phyloP scores from a whole-genome alignment of 192 early-diverging fungal species.

The Coemansia guatemalensis region DNA sequence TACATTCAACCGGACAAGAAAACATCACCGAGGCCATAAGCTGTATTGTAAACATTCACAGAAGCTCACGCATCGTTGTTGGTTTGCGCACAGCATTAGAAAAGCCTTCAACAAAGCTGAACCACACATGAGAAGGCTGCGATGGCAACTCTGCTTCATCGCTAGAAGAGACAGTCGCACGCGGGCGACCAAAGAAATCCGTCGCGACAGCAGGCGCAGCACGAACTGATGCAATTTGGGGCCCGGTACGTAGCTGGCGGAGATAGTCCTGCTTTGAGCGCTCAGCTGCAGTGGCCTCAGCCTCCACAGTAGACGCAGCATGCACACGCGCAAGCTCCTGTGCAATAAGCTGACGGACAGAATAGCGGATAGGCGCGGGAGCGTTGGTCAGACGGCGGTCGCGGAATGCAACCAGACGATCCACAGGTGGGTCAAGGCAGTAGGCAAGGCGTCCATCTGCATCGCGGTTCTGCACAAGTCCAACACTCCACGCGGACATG shows the following conservation, averaged over 20 bases:
- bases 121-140: conserved; percentile 52
- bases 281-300: conserved; percentile 11
- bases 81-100: conserved; percentile 87
- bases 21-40: neutral
- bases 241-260: conserved; percentile 29
- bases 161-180: conserved; percentile 29
- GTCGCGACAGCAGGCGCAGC: conserved; percentile 6
- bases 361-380: conserved; percentile 64
- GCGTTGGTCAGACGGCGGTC: conserved; percentile 8
- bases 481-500: conserved; percentile 25
- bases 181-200: conserved; percentile 81
- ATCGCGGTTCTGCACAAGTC: conserved; percentile 39
- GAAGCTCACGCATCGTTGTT: conserved; percentile 63
- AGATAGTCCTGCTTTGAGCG: conserved; percentile 25
- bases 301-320: neutral
- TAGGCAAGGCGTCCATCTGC: conserved; percentile 32
- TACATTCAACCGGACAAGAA: neutral
- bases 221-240: conserved; percentile 10
- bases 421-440: conserved; percentile 76
- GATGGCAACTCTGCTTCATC: conserved; percentile 6
- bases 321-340: conserved; percentile 62
- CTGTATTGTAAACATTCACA: conserved; percentile 29
- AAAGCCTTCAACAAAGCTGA: conserved; percentile 86
- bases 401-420: conserved; percentile 31
- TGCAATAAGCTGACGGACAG: conserved; percentile 77